Conservation (phyloP, 805 yeast genomes). For the Lachancea lanzarotensis region DNA sequence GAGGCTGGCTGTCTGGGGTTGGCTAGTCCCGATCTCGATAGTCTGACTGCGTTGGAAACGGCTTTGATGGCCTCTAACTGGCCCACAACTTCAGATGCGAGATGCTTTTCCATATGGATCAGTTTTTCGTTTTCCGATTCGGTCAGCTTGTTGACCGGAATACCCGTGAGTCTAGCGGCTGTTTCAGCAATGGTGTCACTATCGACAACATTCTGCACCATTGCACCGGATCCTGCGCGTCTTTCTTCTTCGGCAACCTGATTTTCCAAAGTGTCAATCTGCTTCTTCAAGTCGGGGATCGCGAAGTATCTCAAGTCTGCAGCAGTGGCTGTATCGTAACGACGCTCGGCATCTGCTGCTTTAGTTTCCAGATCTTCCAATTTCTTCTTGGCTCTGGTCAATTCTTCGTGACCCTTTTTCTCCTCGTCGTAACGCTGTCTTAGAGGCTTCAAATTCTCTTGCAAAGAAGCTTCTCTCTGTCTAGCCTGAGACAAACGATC, state of each 20-base stretch:
- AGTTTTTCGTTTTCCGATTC: conserved; percentile 93
- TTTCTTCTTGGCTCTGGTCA: conserved; percentile 82
- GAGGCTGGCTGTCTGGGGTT: conserved; percentile 97
- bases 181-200: conserved; percentile 93
- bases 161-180: conserved; percentile 93
- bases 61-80: conserved; percentile 95
- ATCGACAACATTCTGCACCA: conserved; percentile 87
- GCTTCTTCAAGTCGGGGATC: conserved; percentile 80
- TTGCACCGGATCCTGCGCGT: conserved; percentile 49
- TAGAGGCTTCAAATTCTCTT: conserved; percentile 78
- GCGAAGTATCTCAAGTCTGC: conserved; percentile 97
- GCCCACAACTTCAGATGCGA: conserved; percentile 83
- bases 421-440: conserved; percentile 82
- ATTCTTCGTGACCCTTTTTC: conserved; percentile 83
- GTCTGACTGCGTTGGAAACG: conserved; percentile 89
- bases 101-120: conserved; percentile 87
- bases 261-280: conserved; percentile 68
- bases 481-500: conserved; percentile 79
- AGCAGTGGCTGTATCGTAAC: conserved; percentile 88
- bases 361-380: conserved; percentile 88
- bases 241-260: conserved; percentile 72
- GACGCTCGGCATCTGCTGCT: conserved; percentile 95
- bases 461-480: conserved; percentile 72
- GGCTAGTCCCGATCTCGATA: conserved; percentile 88
- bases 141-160: conserved; percentile 88